Evolutionary conservation across 768 basidiomycete genomes (phyloP), one percentile per base, ranked within the genome.

Genomic region (Russula sp.): DNA sequence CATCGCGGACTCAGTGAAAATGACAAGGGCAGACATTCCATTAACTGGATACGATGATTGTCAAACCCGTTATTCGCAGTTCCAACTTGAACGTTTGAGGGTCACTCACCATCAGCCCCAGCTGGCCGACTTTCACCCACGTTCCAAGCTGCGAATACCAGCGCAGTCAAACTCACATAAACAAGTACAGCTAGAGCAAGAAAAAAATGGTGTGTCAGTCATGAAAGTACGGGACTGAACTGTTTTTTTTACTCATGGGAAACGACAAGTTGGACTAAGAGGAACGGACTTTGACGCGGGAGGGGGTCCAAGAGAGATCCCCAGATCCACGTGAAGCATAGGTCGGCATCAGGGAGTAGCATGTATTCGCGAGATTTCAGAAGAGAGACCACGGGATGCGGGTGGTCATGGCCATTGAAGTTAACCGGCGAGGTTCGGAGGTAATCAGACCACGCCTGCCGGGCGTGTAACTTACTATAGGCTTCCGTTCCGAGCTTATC

Each of bases 261-360:
- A 57, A 82, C 72, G 44, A 84, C 77, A 27, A 81, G 77, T 59
- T 87, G 83, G 61, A 80, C 69, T 59, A 84, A 70, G 55, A 87
- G 72, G 71, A 88, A 85, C 5, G 79, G 73, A 69, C 79, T 86
- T 72, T 75, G 77, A 81, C 78, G 11, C 35, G 52, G 47, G 27
- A 42, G n/a, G n/a, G 49, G 9, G 48, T 11, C 37, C 20, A 37
- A 9, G 34, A 37, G 22, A 57, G 45, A n/a, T 27, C 57, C 48
- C 32, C 2, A 27, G 27, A 3, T 27, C 27, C 2, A 3, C 27
- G 2, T 3, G 27, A 27, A 27, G 2, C 0, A 27, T 3, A 2
- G 27, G 27, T 27, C 27, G 27, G 27, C 27, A 27, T 27, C 2
- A 27, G 27, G 27, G 27, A 27, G 27, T 27, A 27, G 27, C 27